These are phyloP conservation scores for Lentinula novae-zelandiae DNA, from an alignment of 1,284 basidiomycete species.

Conservation along the genomic window DNA sequence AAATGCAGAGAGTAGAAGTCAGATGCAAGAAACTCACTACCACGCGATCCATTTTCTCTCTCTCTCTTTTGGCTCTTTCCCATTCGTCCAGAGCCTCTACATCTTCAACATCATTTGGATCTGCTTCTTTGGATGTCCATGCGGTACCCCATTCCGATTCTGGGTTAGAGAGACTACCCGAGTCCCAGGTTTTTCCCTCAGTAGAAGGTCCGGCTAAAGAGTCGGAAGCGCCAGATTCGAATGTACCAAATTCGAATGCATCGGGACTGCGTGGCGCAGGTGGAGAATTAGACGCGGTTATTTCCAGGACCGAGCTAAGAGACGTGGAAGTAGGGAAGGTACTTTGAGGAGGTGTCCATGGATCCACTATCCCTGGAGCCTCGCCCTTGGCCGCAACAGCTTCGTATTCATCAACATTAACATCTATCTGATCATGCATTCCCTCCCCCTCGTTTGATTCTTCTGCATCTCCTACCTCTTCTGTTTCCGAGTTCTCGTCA, in stretches of 20 bases:
- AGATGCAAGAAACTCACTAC: conserved; percentile 46
- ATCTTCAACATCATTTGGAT: conserved; percentile 13
- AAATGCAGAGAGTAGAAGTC: conserved; percentile 10
- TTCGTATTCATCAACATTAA: not conserved
- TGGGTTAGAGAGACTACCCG: conserved; percentile 25
- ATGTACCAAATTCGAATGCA: conserved; percentile 50
- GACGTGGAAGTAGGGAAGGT: not conserved
- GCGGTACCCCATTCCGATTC: conserved; percentile 46
- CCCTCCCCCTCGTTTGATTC: not conserved
- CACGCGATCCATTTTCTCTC: conserved; percentile 53
- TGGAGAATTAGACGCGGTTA: not conserved
- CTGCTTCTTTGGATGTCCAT: conserved; percentile 25
- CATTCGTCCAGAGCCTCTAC: conserved; percentile 50
- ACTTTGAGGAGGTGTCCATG: conserved; percentile 7
- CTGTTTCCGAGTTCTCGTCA: not conserved
- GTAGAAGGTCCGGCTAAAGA: conserved; percentile 20
- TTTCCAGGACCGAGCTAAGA: not conserved
- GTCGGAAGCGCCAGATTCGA: conserved; percentile 42
- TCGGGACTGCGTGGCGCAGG: conserved; percentile 40
- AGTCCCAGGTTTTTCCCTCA: conserved; percentile 32
- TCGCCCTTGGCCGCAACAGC: not conserved
- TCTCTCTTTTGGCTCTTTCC: conserved; percentile 57
- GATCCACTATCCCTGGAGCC: not conserved
- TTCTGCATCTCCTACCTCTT: not conserved
- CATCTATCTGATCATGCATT: not conserved